phyloP scores from a whole-genome alignment of 306 rosid species.

The Rubus idaeus region DNA sequence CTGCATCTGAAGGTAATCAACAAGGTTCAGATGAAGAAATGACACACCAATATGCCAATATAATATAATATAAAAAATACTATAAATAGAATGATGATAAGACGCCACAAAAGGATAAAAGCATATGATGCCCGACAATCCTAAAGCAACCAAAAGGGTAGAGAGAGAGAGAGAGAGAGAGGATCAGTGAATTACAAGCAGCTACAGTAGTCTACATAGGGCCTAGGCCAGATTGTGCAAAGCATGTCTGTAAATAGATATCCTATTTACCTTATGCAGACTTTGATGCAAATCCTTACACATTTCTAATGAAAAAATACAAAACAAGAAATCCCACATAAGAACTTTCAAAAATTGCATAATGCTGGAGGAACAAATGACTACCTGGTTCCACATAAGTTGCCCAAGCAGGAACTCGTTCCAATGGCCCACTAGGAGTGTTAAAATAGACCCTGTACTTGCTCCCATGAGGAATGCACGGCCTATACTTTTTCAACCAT shows the following conservation, averaged over 20 bases:
- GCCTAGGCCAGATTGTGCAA: not conserved
- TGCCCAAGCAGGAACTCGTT: constrained; percentile 99
- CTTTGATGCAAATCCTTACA: not conserved
- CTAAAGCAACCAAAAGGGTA: not conserved
- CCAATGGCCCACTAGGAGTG: constrained; percentile 89
- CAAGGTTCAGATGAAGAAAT: constrained; percentile 18
- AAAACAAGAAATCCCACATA: not conserved
- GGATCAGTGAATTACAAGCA: too few species aligned
- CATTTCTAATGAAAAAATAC: not conserved
- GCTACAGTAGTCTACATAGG: not conserved
- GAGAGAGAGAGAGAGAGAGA: too few species aligned
- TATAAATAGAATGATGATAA: not conserved
- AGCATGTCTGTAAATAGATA: not conserved
- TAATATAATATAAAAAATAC: not conserved
- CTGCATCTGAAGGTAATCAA: constrained; percentile 48
- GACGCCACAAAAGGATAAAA: not conserved
- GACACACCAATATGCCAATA: constrained; percentile 2
- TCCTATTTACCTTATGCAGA: not conserved
- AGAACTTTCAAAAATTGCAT: constrained; percentile 14
- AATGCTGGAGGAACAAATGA: constrained; percentile 21
- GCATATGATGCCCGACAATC: not conserved
- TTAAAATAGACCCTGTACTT: constrained; percentile 93
- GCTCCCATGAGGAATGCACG: constrained; percentile 90
- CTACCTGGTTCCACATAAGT: constrained; percentile 92
- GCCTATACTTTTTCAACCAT: constrained; percentile 83